Evolutionary conservation across 768 basidiomycete genomes (phyloP).

Genomic region (Lentinula raphanica): DNA sequence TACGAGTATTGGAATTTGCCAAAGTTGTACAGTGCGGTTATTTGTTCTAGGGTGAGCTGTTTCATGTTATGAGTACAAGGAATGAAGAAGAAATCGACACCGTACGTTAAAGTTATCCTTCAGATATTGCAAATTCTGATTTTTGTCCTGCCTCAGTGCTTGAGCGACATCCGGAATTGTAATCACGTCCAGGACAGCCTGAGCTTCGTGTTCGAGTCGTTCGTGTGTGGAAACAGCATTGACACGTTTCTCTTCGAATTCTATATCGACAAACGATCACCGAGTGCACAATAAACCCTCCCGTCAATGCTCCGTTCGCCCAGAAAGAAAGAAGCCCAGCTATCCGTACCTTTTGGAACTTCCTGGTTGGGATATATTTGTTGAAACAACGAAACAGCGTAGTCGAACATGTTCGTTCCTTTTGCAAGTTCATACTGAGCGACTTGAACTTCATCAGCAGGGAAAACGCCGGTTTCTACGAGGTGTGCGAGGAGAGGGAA

Average conservation of each 20-base stretch:
- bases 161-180: slow-evolving; percentile 96
- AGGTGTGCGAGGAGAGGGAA: slow-evolving; percentile 92
- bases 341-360: slow-evolving; percentile 56
- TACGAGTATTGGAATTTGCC: slow-evolving; percentile 99
- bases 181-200: slow-evolving; percentile 91
- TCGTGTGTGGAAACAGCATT: slow-evolving; percentile 82
- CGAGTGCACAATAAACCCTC: neutral
- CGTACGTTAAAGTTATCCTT: slow-evolving; percentile 88
- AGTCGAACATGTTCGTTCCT: slow-evolving; percentile 98
- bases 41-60: slow-evolving; percentile 92
- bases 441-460: slow-evolving; percentile 70
- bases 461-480: slow-evolving; percentile 67
- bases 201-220: slow-evolving; percentile 82
- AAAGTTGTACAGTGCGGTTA: slow-evolving; percentile 93
- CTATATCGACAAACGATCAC: slow-evolving; percentile 37
- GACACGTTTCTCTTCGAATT: slow-evolving; percentile 79
- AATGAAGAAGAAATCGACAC: slow-evolving; percentile 9
- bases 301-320: neutral
- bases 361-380: slow-evolving; percentile 71
- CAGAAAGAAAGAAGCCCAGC: neutral
- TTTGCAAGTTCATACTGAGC: slow-evolving; percentile 98
- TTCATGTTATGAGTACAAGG: slow-evolving; percentile 3
- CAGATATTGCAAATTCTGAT: slow-evolving; percentile 90
- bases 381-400: slow-evolving; percentile 74
- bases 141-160: slow-evolving; percentile 91